These are phyloP conservation scores for Vitis hybrid DNA, from an alignment of 177 flowering plant species.

Conservation along the genomic window DNA sequence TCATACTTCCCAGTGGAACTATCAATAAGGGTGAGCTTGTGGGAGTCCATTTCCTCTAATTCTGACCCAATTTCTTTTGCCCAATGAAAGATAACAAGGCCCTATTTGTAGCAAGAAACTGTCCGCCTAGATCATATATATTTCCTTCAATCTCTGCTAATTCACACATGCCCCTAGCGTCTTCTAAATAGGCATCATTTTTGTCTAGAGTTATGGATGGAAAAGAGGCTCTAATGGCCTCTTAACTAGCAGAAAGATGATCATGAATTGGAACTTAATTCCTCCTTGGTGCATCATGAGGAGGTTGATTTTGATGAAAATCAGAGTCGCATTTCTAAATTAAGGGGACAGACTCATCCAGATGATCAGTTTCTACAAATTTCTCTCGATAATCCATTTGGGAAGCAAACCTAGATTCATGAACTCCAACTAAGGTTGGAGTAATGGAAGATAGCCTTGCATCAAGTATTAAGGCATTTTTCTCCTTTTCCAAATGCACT, in stretches of 20 bases:
- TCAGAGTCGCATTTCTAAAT: neutral
- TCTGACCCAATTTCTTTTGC: no score
- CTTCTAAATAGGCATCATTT: conserved; percentile 40
- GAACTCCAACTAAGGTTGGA: conserved; percentile 6
- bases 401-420: conserved; percentile 9
- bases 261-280: conserved; percentile 20
- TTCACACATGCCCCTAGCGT: neutral
- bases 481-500: conserved; percentile 15
- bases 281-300: conserved; percentile 22
- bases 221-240: conserved; percentile 32
- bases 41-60: no score
- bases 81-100: fast-evolving
- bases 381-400: neutral
- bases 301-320: conserved; percentile 13
- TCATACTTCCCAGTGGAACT: no score
- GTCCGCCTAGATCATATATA: no score
- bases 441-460: conserved; percentile 9
- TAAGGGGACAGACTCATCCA: neutral
- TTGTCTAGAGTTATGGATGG: conserved; percentile 27
- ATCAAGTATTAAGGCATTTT: conserved; percentile 13
- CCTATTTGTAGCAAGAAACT: no score
- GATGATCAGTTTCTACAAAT: conserved; percentile 2
- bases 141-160: no score
- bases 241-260: conserved; percentile 28
- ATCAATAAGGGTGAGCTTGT: no score